Conservation (phyloP, 495 filamentous ascomycete genomes). For the Daldinia caldariorum region DNA sequence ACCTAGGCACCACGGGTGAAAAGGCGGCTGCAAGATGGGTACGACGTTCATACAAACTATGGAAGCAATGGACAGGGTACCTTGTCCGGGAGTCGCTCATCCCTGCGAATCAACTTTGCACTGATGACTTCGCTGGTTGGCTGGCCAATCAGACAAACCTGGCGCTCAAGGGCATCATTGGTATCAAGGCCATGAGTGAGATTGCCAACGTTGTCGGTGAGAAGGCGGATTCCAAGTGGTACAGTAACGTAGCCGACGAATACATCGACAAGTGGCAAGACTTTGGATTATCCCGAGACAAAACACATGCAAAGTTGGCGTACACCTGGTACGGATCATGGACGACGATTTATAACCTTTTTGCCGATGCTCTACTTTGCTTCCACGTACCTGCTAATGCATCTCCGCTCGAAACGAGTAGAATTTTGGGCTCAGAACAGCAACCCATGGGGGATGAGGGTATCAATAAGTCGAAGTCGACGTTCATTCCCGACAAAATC, state of each 20-base stretch:
- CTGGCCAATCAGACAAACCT: constrained; percentile 92
- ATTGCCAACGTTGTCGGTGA: constrained; percentile 76
- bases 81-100: constrained; percentile 86
- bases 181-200: constrained; percentile 92
- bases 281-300: constrained; percentile 81
- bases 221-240: constrained; percentile 72
- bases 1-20: constrained; percentile 56
- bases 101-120: constrained; percentile 88
- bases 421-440: constrained; percentile 48
- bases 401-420: constrained; percentile 11
- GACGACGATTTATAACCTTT: constrained; percentile 95
- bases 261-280: constrained; percentile 89
- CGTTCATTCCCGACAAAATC: constrained; percentile 75
- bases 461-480: constrained; percentile 34
- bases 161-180: constrained; percentile 92
- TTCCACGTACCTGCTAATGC: constrained; percentile 68
- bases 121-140: constrained; percentile 96
- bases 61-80: constrained; percentile 94
- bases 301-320: constrained; percentile 85
- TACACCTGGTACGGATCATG: constrained; percentile 96
- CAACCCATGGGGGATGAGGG: constrained; percentile 51
- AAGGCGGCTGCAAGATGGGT: constrained; percentile 64
- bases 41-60: constrained; percentile 73
- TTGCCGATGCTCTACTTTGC: constrained; percentile 81
- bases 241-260: constrained; percentile 72